Percentiles rank a stretch among this genome's conserved stretches.
Evolutionary conservation across 345 rosid species (phyloP).

Genomic region (Heritiera littoralis): DNA sequence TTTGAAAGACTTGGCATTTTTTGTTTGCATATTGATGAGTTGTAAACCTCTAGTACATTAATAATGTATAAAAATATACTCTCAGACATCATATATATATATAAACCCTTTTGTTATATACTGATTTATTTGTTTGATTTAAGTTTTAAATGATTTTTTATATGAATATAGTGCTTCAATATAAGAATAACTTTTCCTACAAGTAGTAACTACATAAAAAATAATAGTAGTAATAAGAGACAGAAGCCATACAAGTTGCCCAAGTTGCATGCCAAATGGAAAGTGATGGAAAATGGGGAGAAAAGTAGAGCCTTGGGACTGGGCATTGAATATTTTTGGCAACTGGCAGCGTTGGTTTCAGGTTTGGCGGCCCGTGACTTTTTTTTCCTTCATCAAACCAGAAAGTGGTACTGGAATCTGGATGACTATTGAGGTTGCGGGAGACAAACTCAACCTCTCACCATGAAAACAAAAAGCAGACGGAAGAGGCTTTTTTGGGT

Average conservation of each 20-base stretch:
- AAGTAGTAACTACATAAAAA: not conserved
- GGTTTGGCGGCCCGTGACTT: not conserved
- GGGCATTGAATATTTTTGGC: not conserved
- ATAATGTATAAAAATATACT: too few species aligned
- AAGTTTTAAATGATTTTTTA: too few species aligned
- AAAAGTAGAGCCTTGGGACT: not conserved
- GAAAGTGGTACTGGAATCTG: slow-evolving; percentile 13
- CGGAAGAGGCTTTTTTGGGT: slow-evolving; percentile 3
- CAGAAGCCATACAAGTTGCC: slow-evolving; percentile 2
- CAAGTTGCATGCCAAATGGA: not conserved
- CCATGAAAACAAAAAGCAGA: slow-evolving; percentile 22
- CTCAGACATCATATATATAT: too few species aligned
- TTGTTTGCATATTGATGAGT: too few species aligned
- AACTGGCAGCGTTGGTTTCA: not conserved
- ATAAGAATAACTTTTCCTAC: too few species aligned
- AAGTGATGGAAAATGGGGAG: not conserved
- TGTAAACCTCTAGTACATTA: too few species aligned
- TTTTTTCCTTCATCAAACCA: not conserved
- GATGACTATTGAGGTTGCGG: too few species aligned
- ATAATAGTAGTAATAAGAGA: not conserved
- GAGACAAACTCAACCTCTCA: not conserved
- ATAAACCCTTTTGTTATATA: too few species aligned
- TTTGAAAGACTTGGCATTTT: too few species aligned
- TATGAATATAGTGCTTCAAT: too few species aligned
- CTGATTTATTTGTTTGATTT: too few species aligned